A percentile compares a stretch with the other conserved stretches of the same genome.
phyloP scores from a whole-genome alignment of 2,329 filamentous ascomycete genomes.

The Botrytis pseudocinerea region DNA sequence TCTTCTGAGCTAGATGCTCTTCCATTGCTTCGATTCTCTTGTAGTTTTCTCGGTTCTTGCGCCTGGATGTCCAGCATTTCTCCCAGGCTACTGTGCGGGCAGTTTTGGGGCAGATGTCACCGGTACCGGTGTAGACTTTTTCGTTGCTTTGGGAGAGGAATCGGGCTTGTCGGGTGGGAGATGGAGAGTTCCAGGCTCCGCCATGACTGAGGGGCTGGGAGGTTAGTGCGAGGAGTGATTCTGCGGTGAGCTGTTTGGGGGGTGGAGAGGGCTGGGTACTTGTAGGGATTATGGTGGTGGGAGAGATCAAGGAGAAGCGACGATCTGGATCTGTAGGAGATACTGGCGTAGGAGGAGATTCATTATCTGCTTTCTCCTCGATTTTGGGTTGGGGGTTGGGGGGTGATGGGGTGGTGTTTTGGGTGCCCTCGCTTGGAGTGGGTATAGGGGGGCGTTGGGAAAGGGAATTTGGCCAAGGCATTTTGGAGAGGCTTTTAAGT shows the following conservation, averaged over 20 bases:
- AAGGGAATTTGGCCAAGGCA: neutral
- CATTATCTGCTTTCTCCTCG: neutral
- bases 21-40: neutral
- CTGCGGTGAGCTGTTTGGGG: neutral
- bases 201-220: slow-evolving; percentile 1
- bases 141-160: neutral
- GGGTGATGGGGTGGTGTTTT: neutral
- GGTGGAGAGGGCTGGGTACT: neutral
- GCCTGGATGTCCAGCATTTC: neutral
- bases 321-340: neutral
- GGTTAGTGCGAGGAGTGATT: slow-evolving; percentile 1
- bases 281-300: neutral
- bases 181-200: neutral
- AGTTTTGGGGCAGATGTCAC: neutral
- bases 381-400: neutral
- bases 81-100: neutral
- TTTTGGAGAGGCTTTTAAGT: neutral
- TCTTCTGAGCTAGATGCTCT: neutral
- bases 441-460: no score
- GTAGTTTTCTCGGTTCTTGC: neutral
- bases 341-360: neutral
- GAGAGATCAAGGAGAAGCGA: neutral
- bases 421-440: neutral
- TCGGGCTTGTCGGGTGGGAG: neutral
- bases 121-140: neutral